Base-by-base conservation (phyloP, 2,329 filamentous ascomycete species). In the Aspergillus udagawae region DNA sequence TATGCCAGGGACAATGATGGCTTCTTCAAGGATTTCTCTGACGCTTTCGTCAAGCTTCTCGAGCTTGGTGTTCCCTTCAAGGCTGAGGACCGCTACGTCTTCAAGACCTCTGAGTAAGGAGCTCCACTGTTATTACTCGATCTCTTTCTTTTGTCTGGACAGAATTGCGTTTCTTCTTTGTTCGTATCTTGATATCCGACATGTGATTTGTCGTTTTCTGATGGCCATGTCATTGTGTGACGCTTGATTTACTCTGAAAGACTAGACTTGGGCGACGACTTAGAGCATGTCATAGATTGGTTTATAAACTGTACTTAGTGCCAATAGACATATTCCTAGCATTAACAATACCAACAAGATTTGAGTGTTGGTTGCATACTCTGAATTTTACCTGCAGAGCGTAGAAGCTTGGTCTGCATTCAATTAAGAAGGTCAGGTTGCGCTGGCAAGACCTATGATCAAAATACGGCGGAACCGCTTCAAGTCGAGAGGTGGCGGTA, bases 11-110 rank as follows among this genome's bases (percentile, higher is more conserved):
- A 96, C 78, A 91, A 90, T 75, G 89, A 92, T 56, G 80, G 81
- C 52, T 99, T 97, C 85, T 97, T 97, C 85, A 88, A 88, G 77
- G 93, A 97, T 75, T 99, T 97, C 75, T 82, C 87, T 12, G 83
- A 86, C 42, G 92, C 88, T 52, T 81, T 93, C 56, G 78, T 84
- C 67, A 93, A 88, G 81, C 84, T 99, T 51, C 93, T 97, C 66
- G 93, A 97, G 83, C 86, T 97, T 14, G 93, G 93, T 68, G 93
- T 97, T 58, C 92, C 93, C 38, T 97, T 97, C 74, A 82, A 83
- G 66, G 81, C 87, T 73, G 81, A 81, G 70, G 75, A 78, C 49
- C 74, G 77, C 63, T 88, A 81, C 76, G 80, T 77, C 65, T 85
- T 93, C 79, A 91, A 91, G 84, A 72, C 80, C 57, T 73, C 70